Evolutionary conservation across 2,329 filamentous ascomycete genomes (phyloP), one percentile per base, ranked within the genome.

Genomic region (Hymenoscyphus occultus): DNA sequence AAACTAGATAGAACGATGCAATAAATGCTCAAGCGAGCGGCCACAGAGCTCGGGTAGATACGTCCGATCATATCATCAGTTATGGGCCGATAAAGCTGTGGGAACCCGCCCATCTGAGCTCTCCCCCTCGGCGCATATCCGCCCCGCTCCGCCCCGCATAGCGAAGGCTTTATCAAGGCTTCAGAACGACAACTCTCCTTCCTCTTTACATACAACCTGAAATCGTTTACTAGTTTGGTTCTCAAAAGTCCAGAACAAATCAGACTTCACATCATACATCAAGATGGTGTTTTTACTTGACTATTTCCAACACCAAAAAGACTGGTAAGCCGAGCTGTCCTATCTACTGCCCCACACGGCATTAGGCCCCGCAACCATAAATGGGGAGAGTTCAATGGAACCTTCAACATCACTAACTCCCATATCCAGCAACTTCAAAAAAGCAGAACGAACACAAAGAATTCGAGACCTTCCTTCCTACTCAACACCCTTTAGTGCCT

Each of bases 381-480:
- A 54, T 54, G 48, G 48, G 48, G 48, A 45, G n/a, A 16, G 14
- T n/a, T 45, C 40, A 22, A 22, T 51, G 28, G 45, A 19, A 54
- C 7, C 48, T 54, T 19, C 16, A 39, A 56, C 58, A 57, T 64
- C 45, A 63, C 74, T 81, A 65, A 80, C 71, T 68, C 35, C 6
- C 28, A 60, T 12, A 22, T 54, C 19, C 73, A 97, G 92, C 80
- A 83, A 86, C 71, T 84, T 86, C 76, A 97, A 97, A 81, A 90
- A 95, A 79, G 78, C 86, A 67, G 87, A 96, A 76, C 89, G 94
- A 51, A 80, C 83, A 16, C 79, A 83, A 60, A 87, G 90, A 61
- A 90, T 97, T 71, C 82, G 83, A 42, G 83, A 83, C 5, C 84
- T 97, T 0, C 77, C 83, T 1, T 76, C 80, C 16, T 96, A 95